Evolutionary conservation across 2,329 filamentous ascomycete species (phyloP).

Genomic region (Fusarium musae): DNA sequence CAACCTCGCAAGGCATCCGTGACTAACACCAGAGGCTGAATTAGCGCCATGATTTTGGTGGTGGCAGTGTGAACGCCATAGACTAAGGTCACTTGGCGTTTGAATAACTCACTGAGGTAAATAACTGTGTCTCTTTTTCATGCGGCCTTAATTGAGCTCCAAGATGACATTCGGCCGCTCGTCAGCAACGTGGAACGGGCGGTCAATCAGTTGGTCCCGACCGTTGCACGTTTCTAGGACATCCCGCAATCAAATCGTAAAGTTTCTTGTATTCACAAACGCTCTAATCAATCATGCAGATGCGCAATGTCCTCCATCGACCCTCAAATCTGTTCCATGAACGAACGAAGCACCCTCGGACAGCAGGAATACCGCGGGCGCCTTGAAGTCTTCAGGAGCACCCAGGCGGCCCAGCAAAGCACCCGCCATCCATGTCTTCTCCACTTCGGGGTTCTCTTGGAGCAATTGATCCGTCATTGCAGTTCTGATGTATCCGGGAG

Average conservation of each 20-base stretch:
- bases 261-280: not conserved
- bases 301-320: conserved; percentile 67
- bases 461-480: conserved; percentile 60
- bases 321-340: conserved; percentile 65
- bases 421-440: conserved; percentile 64
- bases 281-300: conserved; percentile 42
- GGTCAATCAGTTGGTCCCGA: not conserved
- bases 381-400: conserved; percentile 67
- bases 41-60: conserved; percentile 22
- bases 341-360: conserved; percentile 67
- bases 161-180: not conserved
- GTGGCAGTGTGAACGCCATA: conserved; percentile 32
- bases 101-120: not conserved
- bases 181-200: not conserved
- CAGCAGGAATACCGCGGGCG: conserved; percentile 66
- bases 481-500: conserved; percentile 66
- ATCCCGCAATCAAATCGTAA: not conserved
- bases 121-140: not conserved
- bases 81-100: not conserved
- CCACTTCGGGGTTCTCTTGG: conserved; percentile 58
- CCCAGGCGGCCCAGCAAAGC: conserved; percentile 65
- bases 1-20: conserved; percentile 21
- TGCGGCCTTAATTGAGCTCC: not conserved
- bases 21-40: conserved; percentile 17
- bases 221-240: not conserved